Evolutionary conservation across 2,329 filamentous ascomycete genomes (phyloP).

Genomic region (Fusarium papillatum): DNA sequence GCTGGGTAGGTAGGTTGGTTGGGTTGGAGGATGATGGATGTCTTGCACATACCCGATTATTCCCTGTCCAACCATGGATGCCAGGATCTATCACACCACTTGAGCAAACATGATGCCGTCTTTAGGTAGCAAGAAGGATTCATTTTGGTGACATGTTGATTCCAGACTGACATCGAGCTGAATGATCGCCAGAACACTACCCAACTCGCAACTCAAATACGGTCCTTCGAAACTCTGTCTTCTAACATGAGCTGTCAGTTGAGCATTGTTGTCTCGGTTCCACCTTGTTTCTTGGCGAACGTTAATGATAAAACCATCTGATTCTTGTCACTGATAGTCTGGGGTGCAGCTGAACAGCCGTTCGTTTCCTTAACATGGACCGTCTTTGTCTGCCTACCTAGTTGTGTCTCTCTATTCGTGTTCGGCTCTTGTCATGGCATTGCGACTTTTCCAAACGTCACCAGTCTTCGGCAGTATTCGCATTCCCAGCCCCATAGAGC

Average conservation of each 20-base stretch:
- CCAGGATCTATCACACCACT: slow-evolving; percentile 20
- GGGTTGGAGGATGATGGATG: neutral
- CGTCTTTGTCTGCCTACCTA: neutral
- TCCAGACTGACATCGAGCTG: neutral
- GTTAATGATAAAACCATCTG: neutral
- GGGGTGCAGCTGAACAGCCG: neutral
- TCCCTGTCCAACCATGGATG: neutral
- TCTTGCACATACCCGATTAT: slow-evolving; percentile 1
- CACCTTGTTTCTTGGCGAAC: neutral
- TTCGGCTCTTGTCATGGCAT: neutral
- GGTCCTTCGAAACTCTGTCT: neutral
- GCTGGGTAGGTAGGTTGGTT: neutral
- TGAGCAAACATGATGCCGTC: slow-evolving; percentile 3
- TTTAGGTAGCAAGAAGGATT: neutral
- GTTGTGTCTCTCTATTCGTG: neutral
- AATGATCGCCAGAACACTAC: neutral
- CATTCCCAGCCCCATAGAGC: neutral
- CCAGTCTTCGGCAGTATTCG: neutral
- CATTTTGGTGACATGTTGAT: neutral
- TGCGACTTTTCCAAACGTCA: neutral
- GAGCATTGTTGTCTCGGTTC: neutral
- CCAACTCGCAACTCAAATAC: neutral
- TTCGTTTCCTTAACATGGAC: neutral
- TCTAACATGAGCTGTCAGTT: neutral
- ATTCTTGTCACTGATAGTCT: neutral